Base-by-base conservation (phyloP, 192 early-diverging fungal genomes). In the Coemansia sp. region DNA sequence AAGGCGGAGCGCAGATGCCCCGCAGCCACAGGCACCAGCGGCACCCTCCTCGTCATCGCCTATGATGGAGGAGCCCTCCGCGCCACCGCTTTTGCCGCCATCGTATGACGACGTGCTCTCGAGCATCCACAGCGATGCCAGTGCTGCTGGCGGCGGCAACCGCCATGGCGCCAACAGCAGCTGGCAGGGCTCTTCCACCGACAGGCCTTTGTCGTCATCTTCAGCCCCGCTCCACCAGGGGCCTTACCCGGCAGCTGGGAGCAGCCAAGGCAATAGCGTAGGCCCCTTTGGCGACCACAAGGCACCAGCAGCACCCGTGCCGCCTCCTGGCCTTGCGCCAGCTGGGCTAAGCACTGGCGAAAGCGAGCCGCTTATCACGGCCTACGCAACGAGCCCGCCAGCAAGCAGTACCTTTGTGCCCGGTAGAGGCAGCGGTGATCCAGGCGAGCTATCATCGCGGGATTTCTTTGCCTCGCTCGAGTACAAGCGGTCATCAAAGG, bases 401-500 rank as follows among this genome's bases (percentile, higher is more conserved):
- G 38, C 39, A 28, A 13, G 6, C 73, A 40, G 45, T 63, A 63
- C 13, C 68, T 70, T 67, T 18, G 20, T 53, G 28, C 39, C 48
- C 0, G 40, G 40, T 18, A 42, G 60, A n/a, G 21, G 65, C 43
- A 26, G 28, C 11, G 20, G 16, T 26, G 50, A 56, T 20, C 60
- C 68, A 2, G 20, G 42, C 46, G 37, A 34, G 0, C 38, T 75
- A 26, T 69, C 73, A 8, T 72, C 73, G 46, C 73, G 70, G 37
- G 73, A 81, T n/a, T 81, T 81, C 38, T 81, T 81, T 37, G 63
- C 66, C 14, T 62, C 58, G 5, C 70, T 81, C 21, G 69, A 75
- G 59, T 81, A 81, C 67, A 68, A 72, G 64, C 69, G 73, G 50
- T 62, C 73, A 2, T 34, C 66, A 38, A 75, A 81, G 40, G 78